These are phyloP conservation scores for Ordospora colligata DNA, from an alignment of 371 early-diverging fungal genomes.

Conservation along the genomic window DNA sequence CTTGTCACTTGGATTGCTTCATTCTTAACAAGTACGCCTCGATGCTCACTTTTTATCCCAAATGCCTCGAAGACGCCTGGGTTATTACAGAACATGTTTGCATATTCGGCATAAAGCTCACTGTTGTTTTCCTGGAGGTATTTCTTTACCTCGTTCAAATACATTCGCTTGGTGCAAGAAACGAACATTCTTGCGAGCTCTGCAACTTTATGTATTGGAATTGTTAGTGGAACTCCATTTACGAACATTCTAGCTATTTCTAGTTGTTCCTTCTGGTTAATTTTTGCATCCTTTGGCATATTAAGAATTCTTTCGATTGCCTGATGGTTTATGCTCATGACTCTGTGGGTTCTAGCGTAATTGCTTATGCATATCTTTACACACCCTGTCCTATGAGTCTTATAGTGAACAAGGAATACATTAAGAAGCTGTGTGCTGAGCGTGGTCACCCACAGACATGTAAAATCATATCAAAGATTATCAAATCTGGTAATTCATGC, in stretches of 20 bases:
- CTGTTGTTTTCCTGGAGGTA: constrained; percentile 21
- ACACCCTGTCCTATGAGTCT: too few species aligned
- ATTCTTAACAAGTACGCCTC: not conserved
- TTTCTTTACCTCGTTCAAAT: constrained; percentile 38
- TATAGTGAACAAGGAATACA: too few species aligned
- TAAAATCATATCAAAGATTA: not conserved
- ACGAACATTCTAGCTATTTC: not conserved
- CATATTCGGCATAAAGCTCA: constrained; percentile 28
- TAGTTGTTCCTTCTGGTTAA: not conserved
- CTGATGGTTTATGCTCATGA: too few species aligned
- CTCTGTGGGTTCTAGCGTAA: too few species aligned
- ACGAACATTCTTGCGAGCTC: not conserved
- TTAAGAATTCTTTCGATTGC: too few species aligned
- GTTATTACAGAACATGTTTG: constrained; percentile 15
- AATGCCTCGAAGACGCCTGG: constrained; percentile 19
- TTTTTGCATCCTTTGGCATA: too few species aligned
- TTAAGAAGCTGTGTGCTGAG: too few species aligned
- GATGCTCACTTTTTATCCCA: constrained; percentile 5
- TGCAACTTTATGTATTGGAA: not conserved
- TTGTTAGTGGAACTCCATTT: not conserved
- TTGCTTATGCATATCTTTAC: too few species aligned
- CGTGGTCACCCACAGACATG: too few species aligned
- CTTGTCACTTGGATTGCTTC: not conserved
- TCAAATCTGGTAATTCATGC: not conserved
- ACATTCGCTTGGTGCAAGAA: constrained; percentile 13